phyloP scores from a whole-genome alignment of 2,329 filamentous ascomycete species.

The Ploettnerulaceae sp. region DNA sequence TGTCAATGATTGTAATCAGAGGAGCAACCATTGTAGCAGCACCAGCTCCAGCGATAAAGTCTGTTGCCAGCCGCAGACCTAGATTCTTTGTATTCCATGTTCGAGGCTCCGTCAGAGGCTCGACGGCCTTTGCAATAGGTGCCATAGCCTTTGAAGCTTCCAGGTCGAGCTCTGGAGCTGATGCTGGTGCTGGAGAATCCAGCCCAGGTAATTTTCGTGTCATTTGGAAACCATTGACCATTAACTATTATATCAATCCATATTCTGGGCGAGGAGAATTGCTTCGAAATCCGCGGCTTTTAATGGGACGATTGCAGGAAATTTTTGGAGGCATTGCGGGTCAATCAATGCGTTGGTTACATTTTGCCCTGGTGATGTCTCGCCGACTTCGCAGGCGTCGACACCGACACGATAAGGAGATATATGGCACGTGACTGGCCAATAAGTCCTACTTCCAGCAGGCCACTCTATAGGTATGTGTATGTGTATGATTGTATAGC shows the following conservation, averaged over 20 bases:
- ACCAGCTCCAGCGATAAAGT: conserved; percentile 62
- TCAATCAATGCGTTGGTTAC: conserved; percentile 12
- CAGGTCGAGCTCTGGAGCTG: conserved; percentile 12
- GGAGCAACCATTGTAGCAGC: conserved; percentile 77
- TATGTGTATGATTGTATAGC: no score
- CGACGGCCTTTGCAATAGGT: conserved; percentile 14
- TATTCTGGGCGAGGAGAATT: not conserved
- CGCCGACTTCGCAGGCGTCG: conserved; percentile 17
- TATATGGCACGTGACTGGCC: no score
- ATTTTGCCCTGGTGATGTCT: conserved; percentile 3
- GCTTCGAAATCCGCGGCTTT: not conserved
- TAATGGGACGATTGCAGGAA: conserved; percentile 1
- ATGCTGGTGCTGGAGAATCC: conserved; percentile 14
- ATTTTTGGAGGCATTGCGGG: conserved; percentile 11
- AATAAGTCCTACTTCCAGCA: no score
- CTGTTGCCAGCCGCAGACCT: conserved; percentile 59
- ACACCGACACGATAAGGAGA: no score
- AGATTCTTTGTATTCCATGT: conserved; percentile 75
- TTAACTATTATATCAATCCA: not conserved
- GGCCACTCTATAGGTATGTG: no score
- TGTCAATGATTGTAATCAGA: conserved; percentile 81
- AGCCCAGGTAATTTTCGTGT: conserved; percentile 17
- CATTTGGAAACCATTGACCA: conserved; percentile 20
- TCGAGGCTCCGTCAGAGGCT: conserved; percentile 18
- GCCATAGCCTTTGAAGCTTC: conserved; percentile 10